Evolutionary conservation across 768 basidiomycete species (phyloP).

Genomic region (Cyclocybe cylindracea): DNA sequence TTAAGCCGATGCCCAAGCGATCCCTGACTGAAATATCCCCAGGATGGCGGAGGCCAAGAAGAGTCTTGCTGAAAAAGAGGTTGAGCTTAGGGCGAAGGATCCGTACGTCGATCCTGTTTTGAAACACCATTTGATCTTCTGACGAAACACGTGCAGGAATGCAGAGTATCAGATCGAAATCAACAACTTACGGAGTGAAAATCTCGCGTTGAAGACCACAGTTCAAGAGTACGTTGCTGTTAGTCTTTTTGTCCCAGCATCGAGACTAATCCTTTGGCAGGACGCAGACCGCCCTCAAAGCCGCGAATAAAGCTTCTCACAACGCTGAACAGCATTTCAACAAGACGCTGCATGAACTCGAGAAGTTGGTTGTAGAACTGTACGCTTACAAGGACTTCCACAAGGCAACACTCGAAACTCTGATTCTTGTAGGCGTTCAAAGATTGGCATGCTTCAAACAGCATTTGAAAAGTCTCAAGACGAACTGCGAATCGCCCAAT

Average conservation of each 20-base stretch:
- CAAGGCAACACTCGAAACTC: background rate
- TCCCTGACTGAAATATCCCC: background rate
- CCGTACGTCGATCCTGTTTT: constrained; percentile 6
- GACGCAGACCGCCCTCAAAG: background rate
- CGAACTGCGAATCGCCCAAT: background rate
- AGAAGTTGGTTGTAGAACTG: constrained; percentile 11
- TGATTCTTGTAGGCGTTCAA: background rate
- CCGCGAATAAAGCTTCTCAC: background rate
- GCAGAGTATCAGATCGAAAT: background rate
- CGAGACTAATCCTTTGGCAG: background rate
- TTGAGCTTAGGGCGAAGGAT: constrained; percentile 16
- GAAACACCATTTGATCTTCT: background rate
- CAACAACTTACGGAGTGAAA: constrained; percentile 1
- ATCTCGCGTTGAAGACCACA: constrained; percentile 1
- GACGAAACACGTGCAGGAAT: background rate
- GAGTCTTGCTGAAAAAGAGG: constrained; percentile 17
- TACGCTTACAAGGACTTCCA: background rate
- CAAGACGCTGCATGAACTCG: constrained; percentile 1
- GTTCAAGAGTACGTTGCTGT: constrained; percentile 7
- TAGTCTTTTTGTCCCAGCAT: background rate
- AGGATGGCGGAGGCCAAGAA: constrained; percentile 27
- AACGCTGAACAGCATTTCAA: background rate
- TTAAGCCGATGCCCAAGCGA: background rate
- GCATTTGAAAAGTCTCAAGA: background rate
- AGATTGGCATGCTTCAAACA: background rate